These are phyloP conservation scores for Sesbania bispinosa DNA, from an alignment of 306 rosid species.

Conservation along the genomic window DNA sequence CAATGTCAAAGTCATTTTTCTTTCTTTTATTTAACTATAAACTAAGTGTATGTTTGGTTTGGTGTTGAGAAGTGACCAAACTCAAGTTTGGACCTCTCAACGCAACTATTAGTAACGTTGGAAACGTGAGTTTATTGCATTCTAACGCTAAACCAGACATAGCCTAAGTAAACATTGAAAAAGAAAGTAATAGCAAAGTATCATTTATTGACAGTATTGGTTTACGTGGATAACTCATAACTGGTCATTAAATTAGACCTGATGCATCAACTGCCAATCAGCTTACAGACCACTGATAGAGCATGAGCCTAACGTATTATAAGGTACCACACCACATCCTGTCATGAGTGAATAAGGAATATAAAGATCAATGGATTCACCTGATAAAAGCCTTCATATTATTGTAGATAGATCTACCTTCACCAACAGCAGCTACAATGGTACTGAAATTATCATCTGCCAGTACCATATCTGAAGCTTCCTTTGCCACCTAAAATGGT, in stretches of 20 bases:
- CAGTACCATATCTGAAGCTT: constrained; percentile 95
- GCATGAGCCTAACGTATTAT: neutral
- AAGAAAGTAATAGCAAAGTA: neutral
- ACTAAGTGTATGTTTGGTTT: too few relatives aligned
- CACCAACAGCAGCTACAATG: constrained; percentile 93
- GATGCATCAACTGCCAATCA: neutral
- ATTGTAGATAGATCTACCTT: constrained; percentile 93
- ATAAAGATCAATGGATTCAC: constrained; percentile 35
- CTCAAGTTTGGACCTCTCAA: too few relatives aligned
- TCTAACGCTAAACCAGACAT: too few relatives aligned
- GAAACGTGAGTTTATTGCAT: too few relatives aligned
- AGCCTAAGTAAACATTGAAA: constrained; percentile 10
- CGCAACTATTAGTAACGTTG: too few relatives aligned
- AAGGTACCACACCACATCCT: neutral
- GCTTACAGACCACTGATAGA: neutral
- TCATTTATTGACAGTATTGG: neutral
- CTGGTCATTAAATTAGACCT: neutral
- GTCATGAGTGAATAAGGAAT: neutral
- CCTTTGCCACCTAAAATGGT: constrained; percentile 81
- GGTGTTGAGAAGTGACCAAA: too few relatives aligned
- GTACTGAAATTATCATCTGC: constrained; percentile 95
- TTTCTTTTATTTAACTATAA: neutral
- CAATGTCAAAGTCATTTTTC: neutral
- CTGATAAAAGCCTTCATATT: constrained; percentile 97
- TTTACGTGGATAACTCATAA: neutral